Percentiles rank a stretch among this genome's conserved stretches.
phyloP scores from a whole-genome alignment of 768 basidiomycete species.

The Rhizopogon salebrosus region DNA sequence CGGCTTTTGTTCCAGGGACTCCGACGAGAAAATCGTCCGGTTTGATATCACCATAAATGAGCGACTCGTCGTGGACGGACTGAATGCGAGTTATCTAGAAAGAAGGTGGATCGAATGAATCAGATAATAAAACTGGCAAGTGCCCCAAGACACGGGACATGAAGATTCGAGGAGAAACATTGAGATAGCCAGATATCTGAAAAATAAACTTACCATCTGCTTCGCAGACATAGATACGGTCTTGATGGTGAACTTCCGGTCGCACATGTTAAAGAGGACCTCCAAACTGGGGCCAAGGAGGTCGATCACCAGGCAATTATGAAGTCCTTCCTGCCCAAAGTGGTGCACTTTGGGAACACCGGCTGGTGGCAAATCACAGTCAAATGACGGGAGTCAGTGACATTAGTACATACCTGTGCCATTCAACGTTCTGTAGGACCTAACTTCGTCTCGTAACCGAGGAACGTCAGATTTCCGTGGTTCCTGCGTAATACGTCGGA shows the following conservation, averaged over 20 bases:
- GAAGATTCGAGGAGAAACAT: too few species aligned
- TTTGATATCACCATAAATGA: conserved; percentile 99
- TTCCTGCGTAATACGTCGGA: conserved; percentile 47
- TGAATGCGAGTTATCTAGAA: conserved; percentile 90
- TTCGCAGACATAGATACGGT: conserved; percentile 99
- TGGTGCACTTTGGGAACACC: conserved; percentile 98
- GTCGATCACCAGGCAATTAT: conserved; percentile 94
- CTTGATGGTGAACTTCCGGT: conserved; percentile 96
- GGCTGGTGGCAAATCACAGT: conserved; percentile 38
- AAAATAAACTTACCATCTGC: conserved; percentile 76
- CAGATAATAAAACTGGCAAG: not conserved
- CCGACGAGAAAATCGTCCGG: conserved; percentile 99
- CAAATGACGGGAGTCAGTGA: conserved; percentile 10
- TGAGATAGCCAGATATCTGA: not conserved
- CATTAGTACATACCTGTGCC: conserved; percentile 67
- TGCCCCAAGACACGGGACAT: too few species aligned
- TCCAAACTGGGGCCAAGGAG: conserved; percentile 96
- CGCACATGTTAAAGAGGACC: conserved; percentile 98
- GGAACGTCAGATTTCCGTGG: conserved; percentile 97
- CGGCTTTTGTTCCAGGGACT: conserved; percentile 84
- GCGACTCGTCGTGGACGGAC: conserved; percentile 95
- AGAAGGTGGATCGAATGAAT: conserved; percentile 4
- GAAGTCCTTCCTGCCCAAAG: conserved; percentile 97
- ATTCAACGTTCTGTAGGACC: conserved; percentile 92
- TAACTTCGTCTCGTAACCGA: conserved; percentile 94